phyloP scores from a whole-genome alignment of 2,329 filamentous ascomycete genomes.

The Drechmeria coniospora region DNA sequence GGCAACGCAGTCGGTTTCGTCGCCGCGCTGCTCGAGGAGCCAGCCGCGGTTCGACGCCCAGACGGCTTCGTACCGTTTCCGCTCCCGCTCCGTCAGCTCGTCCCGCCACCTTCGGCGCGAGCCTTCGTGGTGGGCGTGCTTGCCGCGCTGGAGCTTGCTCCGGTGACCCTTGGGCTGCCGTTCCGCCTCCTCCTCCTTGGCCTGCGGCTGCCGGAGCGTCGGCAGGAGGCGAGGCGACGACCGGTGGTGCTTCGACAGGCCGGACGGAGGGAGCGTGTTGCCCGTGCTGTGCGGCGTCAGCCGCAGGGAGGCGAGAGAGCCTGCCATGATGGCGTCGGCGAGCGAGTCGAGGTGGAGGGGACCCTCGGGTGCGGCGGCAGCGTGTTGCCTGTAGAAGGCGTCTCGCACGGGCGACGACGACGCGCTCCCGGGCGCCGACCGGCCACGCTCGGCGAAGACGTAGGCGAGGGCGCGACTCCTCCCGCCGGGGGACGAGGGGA shows the following conservation, averaged over 20 bases:
- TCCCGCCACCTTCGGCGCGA: constrained; percentile 64
- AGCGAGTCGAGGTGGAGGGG: constrained; percentile 47
- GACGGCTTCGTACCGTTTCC: constrained; percentile 70
- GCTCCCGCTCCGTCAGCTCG: constrained; percentile 52
- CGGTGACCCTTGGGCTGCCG: constrained; percentile 31
- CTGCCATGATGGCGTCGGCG: constrained; percentile 60
- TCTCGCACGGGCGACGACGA: too few species aligned
- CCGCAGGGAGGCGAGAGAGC: constrained; percentile 53
- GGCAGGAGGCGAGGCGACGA: constrained; percentile 43
- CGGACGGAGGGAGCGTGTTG: constrained; percentile 17
- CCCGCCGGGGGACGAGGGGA: too few species aligned
- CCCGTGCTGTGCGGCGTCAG: constrained; percentile 24
- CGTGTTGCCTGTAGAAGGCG: too few species aligned
- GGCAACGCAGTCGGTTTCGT: constrained; percentile 36
- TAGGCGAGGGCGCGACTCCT: too few species aligned
- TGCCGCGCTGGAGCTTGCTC: constrained; percentile 36
- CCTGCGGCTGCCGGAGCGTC: constrained; percentile 45
- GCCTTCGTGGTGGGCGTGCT: constrained; percentile 64
- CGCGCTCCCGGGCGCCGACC: too few species aligned
- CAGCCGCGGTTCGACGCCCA: constrained; percentile 69
- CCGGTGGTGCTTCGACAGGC: constrained; percentile 25
- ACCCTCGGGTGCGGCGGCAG: constrained; percentile 14
- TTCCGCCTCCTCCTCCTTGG: constrained; percentile 37
- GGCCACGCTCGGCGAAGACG: too few species aligned
- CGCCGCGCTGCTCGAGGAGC: constrained; percentile 19